phyloP scores from a whole-genome alignment of 768 basidiomycete species.

The Boletellus ananiceps region DNA sequence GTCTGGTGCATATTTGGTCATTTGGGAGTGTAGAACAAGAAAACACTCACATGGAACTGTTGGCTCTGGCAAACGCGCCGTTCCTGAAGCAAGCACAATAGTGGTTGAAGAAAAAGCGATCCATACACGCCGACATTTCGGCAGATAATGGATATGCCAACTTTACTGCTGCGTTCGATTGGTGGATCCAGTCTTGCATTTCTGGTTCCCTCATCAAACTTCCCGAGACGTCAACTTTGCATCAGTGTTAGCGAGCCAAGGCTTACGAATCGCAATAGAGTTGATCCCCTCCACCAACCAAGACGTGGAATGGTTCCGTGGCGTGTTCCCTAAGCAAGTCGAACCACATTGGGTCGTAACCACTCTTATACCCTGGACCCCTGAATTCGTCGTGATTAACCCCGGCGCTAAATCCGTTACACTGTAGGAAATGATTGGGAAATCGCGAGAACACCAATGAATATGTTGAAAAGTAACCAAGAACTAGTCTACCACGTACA shows the following conservation, averaged over 20 bases:
- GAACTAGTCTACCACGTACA: constrained; percentile 38
- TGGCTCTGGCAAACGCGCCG: constrained; percentile 88
- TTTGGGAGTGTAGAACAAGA: not conserved
- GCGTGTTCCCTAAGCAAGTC: constrained; percentile 85
- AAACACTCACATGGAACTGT: constrained; percentile 73
- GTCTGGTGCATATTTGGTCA: constrained; percentile 40
- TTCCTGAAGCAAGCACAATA: constrained; percentile 84
- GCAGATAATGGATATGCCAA: constrained; percentile 54
- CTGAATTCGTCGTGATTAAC: constrained; percentile 86
- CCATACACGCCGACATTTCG: constrained; percentile 72
- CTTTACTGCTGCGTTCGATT: constrained; percentile 55
- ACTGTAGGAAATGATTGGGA: constrained; percentile 37
- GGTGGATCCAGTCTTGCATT: constrained; percentile 78
- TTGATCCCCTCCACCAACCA: constrained; percentile 94
- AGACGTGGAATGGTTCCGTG: constrained; percentile 77
- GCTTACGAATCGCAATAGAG: constrained; percentile 78
- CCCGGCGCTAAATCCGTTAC: constrained; percentile 86
- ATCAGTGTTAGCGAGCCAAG: not conserved
- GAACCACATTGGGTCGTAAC: constrained; percentile 90
- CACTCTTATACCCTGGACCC: constrained; percentile 72
- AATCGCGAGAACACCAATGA: not conserved
- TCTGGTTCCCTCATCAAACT: constrained; percentile 85
- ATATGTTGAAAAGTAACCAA: not conserved
- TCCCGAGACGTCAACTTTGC: constrained; percentile 2
- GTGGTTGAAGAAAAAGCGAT: constrained; percentile 87